Percentiles rank a stretch among this genome's conserved stretches.
phyloP scores from a whole-genome alignment of 345 rosid species.

The Salix dunnii region DNA sequence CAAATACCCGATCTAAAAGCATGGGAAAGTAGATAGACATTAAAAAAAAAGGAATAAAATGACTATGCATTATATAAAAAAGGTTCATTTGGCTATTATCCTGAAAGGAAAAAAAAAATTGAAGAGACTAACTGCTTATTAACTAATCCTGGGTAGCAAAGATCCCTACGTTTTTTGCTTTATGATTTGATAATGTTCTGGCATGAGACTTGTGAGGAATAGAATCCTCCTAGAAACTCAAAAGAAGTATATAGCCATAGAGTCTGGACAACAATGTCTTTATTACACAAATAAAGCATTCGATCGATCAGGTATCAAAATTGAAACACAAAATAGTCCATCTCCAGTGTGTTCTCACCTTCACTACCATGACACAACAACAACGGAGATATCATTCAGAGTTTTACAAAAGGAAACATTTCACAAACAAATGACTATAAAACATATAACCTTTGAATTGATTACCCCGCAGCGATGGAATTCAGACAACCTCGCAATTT shows the following conservation, averaged over 20 bases:
- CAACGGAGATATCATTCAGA: background rate
- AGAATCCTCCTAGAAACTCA: background rate
- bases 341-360: background rate
- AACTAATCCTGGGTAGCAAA: background rate
- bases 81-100: background rate
- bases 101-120: background rate
- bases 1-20: constrained; percentile 82
- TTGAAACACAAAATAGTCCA: background rate
- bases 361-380: background rate
- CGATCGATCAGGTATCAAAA: background rate
- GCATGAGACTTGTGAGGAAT: background rate
- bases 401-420: background rate
- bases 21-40: constrained; percentile 6
- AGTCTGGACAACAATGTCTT: background rate
- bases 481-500: background rate
- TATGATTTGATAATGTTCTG: background rate
- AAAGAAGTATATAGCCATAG: background rate
- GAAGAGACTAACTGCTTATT: background rate
- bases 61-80: background rate
- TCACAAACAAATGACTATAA: background rate
- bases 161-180: background rate
- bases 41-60: background rate
- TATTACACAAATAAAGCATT: background rate
- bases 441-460: background rate
- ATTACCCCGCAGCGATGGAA: background rate